Conservation (phyloP, 1,284 basidiomycete species). For the Malassezia dermatis region DNA sequence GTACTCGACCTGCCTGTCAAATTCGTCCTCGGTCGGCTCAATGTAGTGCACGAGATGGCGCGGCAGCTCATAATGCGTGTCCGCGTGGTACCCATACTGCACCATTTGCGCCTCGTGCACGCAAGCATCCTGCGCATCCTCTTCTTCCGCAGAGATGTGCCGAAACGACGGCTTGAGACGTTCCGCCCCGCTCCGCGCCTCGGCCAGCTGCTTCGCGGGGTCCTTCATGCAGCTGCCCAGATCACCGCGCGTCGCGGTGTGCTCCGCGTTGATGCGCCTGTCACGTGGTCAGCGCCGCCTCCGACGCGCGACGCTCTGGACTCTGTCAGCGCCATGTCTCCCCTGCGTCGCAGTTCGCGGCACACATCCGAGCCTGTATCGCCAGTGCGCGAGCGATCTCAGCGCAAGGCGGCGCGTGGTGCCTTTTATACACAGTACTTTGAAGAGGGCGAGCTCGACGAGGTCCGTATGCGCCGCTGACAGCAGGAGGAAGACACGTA, state of each 20-base stretch:
- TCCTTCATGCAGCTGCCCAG: not conserved
- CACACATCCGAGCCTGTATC: not conserved
- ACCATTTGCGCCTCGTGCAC: slow-evolving; percentile 29
- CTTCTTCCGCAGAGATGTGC: slow-evolving; percentile 28
- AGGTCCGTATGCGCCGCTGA: slow-evolving; percentile 10
- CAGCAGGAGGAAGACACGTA: slow-evolving; percentile 18
- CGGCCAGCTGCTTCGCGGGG: not conserved
- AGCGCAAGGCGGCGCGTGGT: slow-evolving; percentile 5
- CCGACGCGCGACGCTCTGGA: not conserved
- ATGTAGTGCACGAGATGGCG: slow-evolving; percentile 83
- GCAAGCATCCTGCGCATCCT: slow-evolving; percentile 21
- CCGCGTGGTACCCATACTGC: slow-evolving; percentile 56
- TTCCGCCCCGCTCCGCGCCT: slow-evolving; percentile 3
- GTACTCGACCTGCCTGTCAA: slow-evolving; percentile 89
- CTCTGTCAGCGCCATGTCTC: not conserved
- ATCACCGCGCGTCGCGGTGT: not conserved
- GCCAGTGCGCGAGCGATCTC: slow-evolving; percentile 6
- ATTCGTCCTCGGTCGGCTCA: slow-evolving; percentile 83
- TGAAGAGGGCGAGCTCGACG: slow-evolving; percentile 13
- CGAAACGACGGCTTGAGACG: slow-evolving; percentile 26
- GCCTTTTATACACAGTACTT: slow-evolving; percentile 17
- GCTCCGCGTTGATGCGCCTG: not conserved
- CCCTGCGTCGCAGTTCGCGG: slow-evolving; percentile 7
- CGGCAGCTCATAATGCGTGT: slow-evolving; percentile 63
- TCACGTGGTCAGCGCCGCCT: not conserved